phyloP scores from a whole-genome alignment of 192 early-diverging fungal genomes.

The Linnemannia schmuckeri region DNA sequence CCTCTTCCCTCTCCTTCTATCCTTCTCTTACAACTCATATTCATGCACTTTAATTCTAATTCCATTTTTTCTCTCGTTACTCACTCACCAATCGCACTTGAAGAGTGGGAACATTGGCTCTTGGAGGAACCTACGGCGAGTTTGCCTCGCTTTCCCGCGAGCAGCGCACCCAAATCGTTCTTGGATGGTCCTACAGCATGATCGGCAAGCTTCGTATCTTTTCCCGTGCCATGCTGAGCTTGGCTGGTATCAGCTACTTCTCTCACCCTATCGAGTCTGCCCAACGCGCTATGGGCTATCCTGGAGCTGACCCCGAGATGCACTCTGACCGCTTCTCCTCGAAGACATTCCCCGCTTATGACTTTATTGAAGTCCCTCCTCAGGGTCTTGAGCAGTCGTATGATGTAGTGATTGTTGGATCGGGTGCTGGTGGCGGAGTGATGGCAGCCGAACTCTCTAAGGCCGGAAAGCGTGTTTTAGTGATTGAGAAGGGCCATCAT shows the following conservation, averaged over 20 bases:
- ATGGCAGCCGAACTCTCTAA: constrained; percentile 74
- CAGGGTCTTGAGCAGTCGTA: constrained; percentile 51
- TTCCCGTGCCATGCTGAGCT: constrained; percentile 18
- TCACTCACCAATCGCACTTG: background rate
- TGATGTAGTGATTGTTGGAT: constrained; percentile 80
- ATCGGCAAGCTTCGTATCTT: constrained; percentile 44
- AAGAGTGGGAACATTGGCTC: constrained; percentile 43
- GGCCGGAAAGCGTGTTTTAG: constrained; percentile 75
- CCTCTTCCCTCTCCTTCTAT: background rate
- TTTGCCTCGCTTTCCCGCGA: constrained; percentile 42
- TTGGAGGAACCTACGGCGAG: constrained; percentile 44
- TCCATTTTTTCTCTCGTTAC: background rate
- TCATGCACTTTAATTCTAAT: background rate
- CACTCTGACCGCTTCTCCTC: constrained; percentile 53
- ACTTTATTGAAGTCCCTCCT: constrained; percentile 66
- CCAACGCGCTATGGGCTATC: constrained; percentile 67
- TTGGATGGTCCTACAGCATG: constrained; percentile 45
- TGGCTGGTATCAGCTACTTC: constrained; percentile 26
- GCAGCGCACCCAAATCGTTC: constrained; percentile 41
- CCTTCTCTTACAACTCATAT: background rate
- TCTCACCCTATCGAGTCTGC: constrained; percentile 27
- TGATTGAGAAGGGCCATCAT: constrained; percentile 81
- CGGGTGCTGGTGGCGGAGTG: constrained; percentile 78
- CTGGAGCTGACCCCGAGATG: constrained; percentile 61
- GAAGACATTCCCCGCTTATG: constrained; percentile 61